These are phyloP conservation scores for Dendrocalamus latiflorus DNA, from an alignment of 202 grass and related monocot genomes.

Conservation along the genomic window DNA sequence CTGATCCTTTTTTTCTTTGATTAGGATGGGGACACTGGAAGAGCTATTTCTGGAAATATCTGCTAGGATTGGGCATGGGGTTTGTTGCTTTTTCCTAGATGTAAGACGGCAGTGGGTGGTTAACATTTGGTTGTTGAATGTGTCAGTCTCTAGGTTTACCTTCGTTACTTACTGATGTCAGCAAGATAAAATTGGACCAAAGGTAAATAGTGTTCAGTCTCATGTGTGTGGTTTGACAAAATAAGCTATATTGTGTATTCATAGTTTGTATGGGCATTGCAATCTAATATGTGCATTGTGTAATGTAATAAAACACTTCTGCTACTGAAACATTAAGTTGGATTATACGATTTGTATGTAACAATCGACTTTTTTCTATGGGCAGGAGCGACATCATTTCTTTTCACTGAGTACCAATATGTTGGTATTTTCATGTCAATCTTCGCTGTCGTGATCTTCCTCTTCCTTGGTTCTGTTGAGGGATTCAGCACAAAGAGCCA, in stretches of 20 bases:
- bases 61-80: background rate
- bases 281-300: background rate
- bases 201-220: background rate
- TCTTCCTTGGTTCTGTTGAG: slow-evolving; percentile 85
- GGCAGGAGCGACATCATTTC: slow-evolving; percentile 85
- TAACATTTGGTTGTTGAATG: background rate
- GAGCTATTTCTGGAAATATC: slow-evolving; percentile 8
- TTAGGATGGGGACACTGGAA: slow-evolving; percentile 2
- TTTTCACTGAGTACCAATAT: slow-evolving; percentile 84
- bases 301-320: background rate
- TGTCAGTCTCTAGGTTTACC: slow-evolving; percentile 1
- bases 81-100: background rate
- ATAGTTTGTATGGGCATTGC: background rate
- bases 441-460: slow-evolving; percentile 69
- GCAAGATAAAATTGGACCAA: background rate
- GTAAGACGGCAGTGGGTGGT: background rate
- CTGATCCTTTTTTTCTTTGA: background rate
- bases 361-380: slow-evolving; percentile 26
- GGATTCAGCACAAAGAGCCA: no score
- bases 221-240: background rate
- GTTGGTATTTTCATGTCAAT: slow-evolving; percentile 78
- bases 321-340: background rate
- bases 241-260: background rate
- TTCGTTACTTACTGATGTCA: background rate
- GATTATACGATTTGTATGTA: slow-evolving; percentile 2